Base-by-base conservation (phyloP, 805 yeast species). In the Saccharomycopsis fermentans region DNA sequence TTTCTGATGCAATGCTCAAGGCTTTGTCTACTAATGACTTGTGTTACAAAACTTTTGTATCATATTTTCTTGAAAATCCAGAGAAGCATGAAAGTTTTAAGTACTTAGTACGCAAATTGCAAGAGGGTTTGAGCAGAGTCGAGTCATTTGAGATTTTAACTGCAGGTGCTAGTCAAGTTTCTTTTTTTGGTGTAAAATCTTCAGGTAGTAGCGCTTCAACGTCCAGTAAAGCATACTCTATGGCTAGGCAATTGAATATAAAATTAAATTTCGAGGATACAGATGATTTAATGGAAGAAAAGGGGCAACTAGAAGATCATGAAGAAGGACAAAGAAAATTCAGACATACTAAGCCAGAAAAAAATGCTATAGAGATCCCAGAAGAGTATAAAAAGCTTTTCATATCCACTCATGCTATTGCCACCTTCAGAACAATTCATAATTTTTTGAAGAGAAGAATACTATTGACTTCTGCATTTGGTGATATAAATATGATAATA, bases 161-260 rank as follows among this genome's bases (percentile, higher is more conserved):
- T 11, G 56, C 63, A 5, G 72, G 72, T 12, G 70, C 71, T 58
- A 65, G 87, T 36, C 36, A 55, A 21, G 55, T 24, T 17, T 19
- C 14, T 60, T 63, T 35, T 51, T 50, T 39, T 21, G 39, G 48
- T n/a, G 19, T 50, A 4, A 34, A 32, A 11, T 27, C 53, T 14
- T 32, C 27, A 4, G 43, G 54, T 16, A 26, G 35, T 26, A 54
- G 58, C 9, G 34, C 34, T 27, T 54, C 36, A 48, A 36, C 69
- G 29, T 74, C 73, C 39, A 70, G 69, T 24, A 79, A 81, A 29
- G 79, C 87, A 1, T 74, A 82, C 0, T 77, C 84, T 0, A 76
- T 90, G 78, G 87, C 90, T 0, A 83, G 81, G 58, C 96, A 88
- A 68, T 71, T 90, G 48, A 82, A 81, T 57, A 62, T 90, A 16